Base-by-base conservation (phyloP, 2,329 filamentous ascomycete species). In the Cladorrhinum sp. region DNA sequence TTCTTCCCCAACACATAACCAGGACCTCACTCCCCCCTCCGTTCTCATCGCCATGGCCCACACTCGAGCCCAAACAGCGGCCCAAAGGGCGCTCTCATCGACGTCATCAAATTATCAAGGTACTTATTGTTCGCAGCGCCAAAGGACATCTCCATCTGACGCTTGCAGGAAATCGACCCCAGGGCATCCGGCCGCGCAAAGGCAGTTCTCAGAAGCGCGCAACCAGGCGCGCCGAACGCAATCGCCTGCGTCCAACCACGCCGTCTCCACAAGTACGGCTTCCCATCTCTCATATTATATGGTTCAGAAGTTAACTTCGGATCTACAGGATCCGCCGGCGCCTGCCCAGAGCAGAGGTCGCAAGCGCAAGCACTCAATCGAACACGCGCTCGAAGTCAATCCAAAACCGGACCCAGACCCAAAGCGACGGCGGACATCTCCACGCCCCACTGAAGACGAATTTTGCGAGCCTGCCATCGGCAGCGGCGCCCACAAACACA, bases 21-120 rank as follows among this genome's bases (percentile, higher is more conserved):
- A 60, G 28, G 26, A 60, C 42, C 58, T 56, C 52, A 56, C 52
- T 20, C 56, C 52, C 56, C 54, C 18, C 48, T 61, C 61, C 58
- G n/a, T 60, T n/a, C n/a, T n/a, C 57, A 64, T 63, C 51, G 57
- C 62, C 55, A 67, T 65, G 61, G 57, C 62, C 58, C 54, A 28
- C 36, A 64, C 60, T 64, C 60, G 60, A 65, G 61, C 64, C 48
- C 60, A 65, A 61, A 56, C 48, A 63, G 62, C 56, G 28, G 54
- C 61, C 58, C 61, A 58, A n/a, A 59, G 24, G 57, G 55, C 55
- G 59, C 64, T 59, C 39, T 53, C 36, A 61, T 65, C 59, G 30
- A 59, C 59, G 57, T 59, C 61, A 53, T 60, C 55, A 65, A 60
- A 61, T 55, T 3, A 61, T 60, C 60, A 62, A 66, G 62, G 64